Evolutionary conservation across 1,284 basidiomycete species (phyloP).

Genomic region (Agaricales sp.): DNA sequence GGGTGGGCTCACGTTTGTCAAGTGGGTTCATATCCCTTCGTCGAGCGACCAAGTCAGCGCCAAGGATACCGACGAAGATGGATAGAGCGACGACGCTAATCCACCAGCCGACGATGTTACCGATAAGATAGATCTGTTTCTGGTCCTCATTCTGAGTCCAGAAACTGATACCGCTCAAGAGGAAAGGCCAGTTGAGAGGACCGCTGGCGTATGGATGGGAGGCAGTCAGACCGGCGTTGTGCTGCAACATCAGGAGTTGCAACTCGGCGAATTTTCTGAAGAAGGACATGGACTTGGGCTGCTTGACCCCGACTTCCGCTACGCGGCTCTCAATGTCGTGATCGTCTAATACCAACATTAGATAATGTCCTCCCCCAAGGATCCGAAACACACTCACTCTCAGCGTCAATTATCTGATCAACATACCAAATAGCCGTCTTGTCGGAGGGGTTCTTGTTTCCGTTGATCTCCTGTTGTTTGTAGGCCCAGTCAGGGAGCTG

Average conservation of each 20-base stretch:
- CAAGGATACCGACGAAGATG: constrained; percentile 83
- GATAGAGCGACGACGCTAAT: constrained; percentile 77
- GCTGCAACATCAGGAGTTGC: constrained; percentile 93
- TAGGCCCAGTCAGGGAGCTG: constrained; percentile 93
- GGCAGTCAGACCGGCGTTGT: constrained; percentile 92
- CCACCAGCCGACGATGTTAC: constrained; percentile 96
- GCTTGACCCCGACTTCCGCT: constrained; percentile 37
- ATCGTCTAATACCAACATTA: constrained; percentile 29
- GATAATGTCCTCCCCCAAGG: too few relatives aligned
- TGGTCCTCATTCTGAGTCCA: constrained; percentile 85
- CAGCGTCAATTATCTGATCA: constrained; percentile 72
- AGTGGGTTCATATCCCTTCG: constrained; percentile 82
- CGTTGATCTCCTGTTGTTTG: constrained; percentile 97
- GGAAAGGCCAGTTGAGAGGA: constrained; percentile 98
- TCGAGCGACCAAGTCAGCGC: constrained; percentile 83
- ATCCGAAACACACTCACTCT: constrained; percentile 43
- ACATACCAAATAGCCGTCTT: constrained; percentile 83
- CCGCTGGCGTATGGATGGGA: constrained; percentile 92
- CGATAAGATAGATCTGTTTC: constrained; percentile 94
- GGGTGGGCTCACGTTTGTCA: constrained; percentile 57
- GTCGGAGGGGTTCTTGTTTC: constrained; percentile 88
- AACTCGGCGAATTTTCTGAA: constrained; percentile 93
- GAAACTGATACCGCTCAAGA: constrained; percentile 92
- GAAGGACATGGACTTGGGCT: constrained; percentile 80
- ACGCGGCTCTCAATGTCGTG: constrained; percentile 48